These are phyloP conservation scores for Myxozyma vanderwaltii DNA, from an alignment of 805 yeast species.

Conservation along the genomic window DNA sequence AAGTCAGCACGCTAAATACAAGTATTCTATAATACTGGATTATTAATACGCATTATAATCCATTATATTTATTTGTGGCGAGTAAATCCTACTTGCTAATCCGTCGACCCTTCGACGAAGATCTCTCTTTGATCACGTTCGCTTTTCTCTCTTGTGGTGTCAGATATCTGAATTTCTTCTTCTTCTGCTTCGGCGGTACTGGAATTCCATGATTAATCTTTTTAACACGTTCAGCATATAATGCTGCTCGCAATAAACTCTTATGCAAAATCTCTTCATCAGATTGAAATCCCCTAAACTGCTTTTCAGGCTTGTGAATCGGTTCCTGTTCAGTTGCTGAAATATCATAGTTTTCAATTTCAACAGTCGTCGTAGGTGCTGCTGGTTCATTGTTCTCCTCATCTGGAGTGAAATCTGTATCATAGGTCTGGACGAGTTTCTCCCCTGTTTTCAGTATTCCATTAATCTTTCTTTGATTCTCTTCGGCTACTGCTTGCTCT, in stretches of 20 bases:
- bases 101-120: conserved; percentile 1
- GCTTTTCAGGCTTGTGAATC: background rate
- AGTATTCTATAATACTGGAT: no score
- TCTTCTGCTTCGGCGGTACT: conserved; percentile 45
- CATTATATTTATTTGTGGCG: background rate
- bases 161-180: conserved; percentile 86
- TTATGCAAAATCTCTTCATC: conserved; percentile 16
- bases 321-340: background rate
- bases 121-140: conserved; percentile 52
- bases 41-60: no score
- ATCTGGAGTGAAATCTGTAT: conserved; percentile 41
- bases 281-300: background rate
- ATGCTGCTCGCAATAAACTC: conserved; percentile 60
- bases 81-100: background rate
- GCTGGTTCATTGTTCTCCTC: conserved; percentile 48
- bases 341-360: conserved; percentile 52
- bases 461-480: conserved; percentile 41
- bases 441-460: conserved; percentile 44
- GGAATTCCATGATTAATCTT: conserved; percentile 43
- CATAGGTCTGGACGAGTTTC: conserved; percentile 8
- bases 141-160: conserved; percentile 74
- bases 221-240: conserved; percentile 52
- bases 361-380: conserved; percentile 62
- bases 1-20: no score
- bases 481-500: conserved; percentile 42